Evolutionary conservation across 2,329 filamentous ascomycete species (phyloP), one percentile per base, ranked within the genome.

Genomic region (Aspergillus latus): DNA sequence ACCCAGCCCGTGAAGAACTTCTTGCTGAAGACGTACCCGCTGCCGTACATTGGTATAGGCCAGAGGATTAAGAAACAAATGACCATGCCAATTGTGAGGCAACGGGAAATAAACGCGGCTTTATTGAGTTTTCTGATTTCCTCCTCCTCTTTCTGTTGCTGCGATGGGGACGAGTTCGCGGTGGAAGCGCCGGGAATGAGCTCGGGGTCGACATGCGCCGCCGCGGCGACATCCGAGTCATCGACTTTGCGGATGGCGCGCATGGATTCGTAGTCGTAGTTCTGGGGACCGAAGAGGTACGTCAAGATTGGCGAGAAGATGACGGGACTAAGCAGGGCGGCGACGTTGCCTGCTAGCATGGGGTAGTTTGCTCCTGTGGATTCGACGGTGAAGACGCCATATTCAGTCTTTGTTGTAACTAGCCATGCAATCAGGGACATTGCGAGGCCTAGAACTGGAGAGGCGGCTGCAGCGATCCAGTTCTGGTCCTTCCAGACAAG

Each of bases 11-110:
- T 90, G 74, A 93, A 94, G 78, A 94, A 94, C 26, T 80, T 80
- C 78, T 90, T 88, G 72, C 82, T 86, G 75, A 94, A 95, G 52
- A 96, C 82, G 69, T 96, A 96, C 0, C 83, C 83, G 0, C 82
- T 81, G 9, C 90, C 92, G 68, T 94, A 96, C 85, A 96, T 86
- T 1, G 92, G 92, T 82, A 96, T 93, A 0, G 92, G 92, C 91
- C 92, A 96, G 13, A 96, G 82, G 1, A 96, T 80, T 0, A 96
- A 77, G 54, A 96, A 78, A 0, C 84, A 81, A 0, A 96, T 59
- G 0, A 90, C 89, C 76, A 90, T 79, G 62, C 82, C 72, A 8
- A 85, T 77, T 0, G 87, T 89, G 59, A 85, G 70, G 32, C 74
- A 77, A 49, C 82, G 78, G 0, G 84, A 82, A 65, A 84, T 82